phyloP scores from a whole-genome alignment of 192 early-diverging fungal genomes.

The Phycomyces nitens region DNA sequence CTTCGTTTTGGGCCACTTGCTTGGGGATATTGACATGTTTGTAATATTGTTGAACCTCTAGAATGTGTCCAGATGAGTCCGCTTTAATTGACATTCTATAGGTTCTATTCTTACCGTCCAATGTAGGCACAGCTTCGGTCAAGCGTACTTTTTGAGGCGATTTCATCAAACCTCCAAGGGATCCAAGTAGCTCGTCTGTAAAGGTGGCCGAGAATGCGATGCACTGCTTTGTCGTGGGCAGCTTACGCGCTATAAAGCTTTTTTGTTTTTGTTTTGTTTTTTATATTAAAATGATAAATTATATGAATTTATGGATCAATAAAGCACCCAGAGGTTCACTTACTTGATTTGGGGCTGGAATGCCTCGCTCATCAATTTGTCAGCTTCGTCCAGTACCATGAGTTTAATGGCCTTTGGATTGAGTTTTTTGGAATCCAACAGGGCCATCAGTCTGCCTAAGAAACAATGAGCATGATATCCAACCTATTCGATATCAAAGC shows the following conservation, averaged over 20 bases:
- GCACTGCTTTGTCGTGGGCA: slow-evolving; percentile 46
- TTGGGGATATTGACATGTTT: slow-evolving; percentile 17
- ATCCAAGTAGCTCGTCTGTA: slow-evolving; percentile 40
- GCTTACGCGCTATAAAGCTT: slow-evolving; percentile 36
- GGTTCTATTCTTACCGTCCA: slow-evolving; percentile 40
- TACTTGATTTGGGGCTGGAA: slow-evolving; percentile 42
- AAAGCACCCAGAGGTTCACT: slow-evolving; percentile 3
- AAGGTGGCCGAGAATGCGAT: slow-evolving; percentile 62
- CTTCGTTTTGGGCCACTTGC: slow-evolving; percentile 18
- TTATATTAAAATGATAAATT: not conserved
- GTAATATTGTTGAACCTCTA: slow-evolving; percentile 55
- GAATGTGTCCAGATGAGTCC: not conserved
- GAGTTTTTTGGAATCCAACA: slow-evolving; percentile 41
- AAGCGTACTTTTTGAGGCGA: slow-evolving; percentile 50
- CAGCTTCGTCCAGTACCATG: slow-evolving; percentile 59
- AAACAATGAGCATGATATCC: not conserved
- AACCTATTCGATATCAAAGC: not conserved
- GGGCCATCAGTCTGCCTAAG: slow-evolving; percentile 41
- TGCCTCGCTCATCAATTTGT: slow-evolving; percentile 54
- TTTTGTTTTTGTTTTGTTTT: not conserved
- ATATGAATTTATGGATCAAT: not conserved
- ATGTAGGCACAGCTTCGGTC: slow-evolving; percentile 42
- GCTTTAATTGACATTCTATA: not conserved
- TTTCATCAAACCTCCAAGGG: slow-evolving; percentile 37
- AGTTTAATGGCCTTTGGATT: slow-evolving; percentile 36